Conservation (phyloP, 306 rosid species). For the Gastrolobium villosum region DNA sequence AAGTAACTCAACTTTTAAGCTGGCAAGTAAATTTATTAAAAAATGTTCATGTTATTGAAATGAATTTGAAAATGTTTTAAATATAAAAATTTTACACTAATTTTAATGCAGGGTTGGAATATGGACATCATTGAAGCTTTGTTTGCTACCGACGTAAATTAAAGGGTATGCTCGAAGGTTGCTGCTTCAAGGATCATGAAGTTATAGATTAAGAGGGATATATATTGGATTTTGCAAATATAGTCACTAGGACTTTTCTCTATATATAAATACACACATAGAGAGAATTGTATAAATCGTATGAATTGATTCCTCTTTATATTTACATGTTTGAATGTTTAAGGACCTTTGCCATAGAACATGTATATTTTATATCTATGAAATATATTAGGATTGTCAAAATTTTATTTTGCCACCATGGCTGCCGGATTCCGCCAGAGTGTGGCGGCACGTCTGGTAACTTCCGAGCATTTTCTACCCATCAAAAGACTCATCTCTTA, state of each 20-base stretch:
- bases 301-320: no score
- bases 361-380: no score
- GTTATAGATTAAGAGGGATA: background rate
- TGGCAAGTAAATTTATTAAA: slow-evolving; percentile 30
- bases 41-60: background rate
- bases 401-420: no score
- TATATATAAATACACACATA: background rate
- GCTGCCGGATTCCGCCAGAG: no score
- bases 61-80: slow-evolving; percentile 35
- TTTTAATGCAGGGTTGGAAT: slow-evolving; percentile 51
- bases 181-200: background rate
- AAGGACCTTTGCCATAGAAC: no score
- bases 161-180: background rate
- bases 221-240: no score
- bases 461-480: no score
- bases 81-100: background rate
- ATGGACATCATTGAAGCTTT: slow-evolving; percentile 19
- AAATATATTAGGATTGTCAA: no score
- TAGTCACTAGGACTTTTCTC: no score
- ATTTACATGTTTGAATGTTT: no score
- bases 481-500: no score
- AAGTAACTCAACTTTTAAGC: background rate
- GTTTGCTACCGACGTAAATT: slow-evolving; percentile 17
- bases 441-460: no score
- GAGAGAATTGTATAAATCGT: background rate